Base-by-base conservation (phyloP, 768 basidiomycete genomes). In the Inosperma sp. region DNA sequence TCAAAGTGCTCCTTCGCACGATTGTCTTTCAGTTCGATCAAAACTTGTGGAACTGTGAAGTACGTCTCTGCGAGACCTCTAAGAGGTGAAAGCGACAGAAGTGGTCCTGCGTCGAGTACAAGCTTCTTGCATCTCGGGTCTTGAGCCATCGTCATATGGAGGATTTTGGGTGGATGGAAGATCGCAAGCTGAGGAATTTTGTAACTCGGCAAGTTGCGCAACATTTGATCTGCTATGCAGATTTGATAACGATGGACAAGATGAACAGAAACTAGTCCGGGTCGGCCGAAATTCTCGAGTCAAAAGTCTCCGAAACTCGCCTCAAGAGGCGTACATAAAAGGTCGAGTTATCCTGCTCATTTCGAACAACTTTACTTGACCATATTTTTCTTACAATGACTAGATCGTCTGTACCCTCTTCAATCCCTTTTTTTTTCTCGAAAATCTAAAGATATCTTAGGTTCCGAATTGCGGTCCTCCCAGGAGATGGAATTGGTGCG, bases 401-500 rank as follows among this genome's bases (percentile, higher is more conserved):
- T 25, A 44, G 41, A 26, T 42, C 50, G 50, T 44, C 19, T 33
- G 41, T 51, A 31, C 39, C 14, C 26, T 35, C 10, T n/a, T 26
- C 30, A 27, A 77, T 80, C 75, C 57, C 75, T 30, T 59, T 64
- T 30, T 43, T 45, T 17, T 58, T 45, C 33, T 22, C 45, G 52
- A 23, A 27, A 5, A 26, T 21, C 42, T 8, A 59, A 16, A 14
- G 8, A 39, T 17, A 34, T 16, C 14, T 26, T 41, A 94, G 93
- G 48, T 96, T 88, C 69, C 85, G 84, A 56, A 81, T 99, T 65
- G 88, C 84, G 29, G 79, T 94, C 47, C 83, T 99, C 35, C 84
- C 86, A n/a, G 96, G 96, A 45, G 96, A 99, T 70, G 96, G 96
- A 54, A 98, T 99, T 60, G 95, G 94, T 92, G 62, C 35, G 76